Evolutionary conservation across 2,329 filamentous ascomycete species (phyloP), one percentile per base, ranked within the genome.

Genomic region (Aspergillus sojae): DNA sequence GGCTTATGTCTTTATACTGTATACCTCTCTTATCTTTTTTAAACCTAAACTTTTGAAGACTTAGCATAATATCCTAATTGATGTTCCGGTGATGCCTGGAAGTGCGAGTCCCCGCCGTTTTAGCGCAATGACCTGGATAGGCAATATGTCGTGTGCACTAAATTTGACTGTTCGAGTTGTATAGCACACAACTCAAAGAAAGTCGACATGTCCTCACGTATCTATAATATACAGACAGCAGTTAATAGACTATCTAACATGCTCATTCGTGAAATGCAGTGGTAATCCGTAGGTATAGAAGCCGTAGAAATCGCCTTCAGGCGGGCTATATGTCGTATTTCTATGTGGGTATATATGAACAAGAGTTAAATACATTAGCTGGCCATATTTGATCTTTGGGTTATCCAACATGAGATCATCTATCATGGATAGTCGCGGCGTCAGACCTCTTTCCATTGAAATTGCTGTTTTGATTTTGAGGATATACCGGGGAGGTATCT

Each of bases 1-100:
- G 70, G 74, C 67, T 67, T 64, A 72, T 77, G 74, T 76, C 69
- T 70, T 75, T 75, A 75, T 76, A 76, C 68, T 67, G 68, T 75
- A 73, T 68, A 73, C 66, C 67, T 67, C 71, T 71, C 70, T 67
- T 64, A 59, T 63, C 54, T 58, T 48, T 71, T 72, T 71, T 67
- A 62, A 63, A 64, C 57, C 53, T 55, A 66, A 67, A 61, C 56
- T 66, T 66, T 68, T 65, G 62, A 65, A 66, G 62, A 65, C 60
- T 63, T 70, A 73, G 66, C 68, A 73, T 76, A 75, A 76, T 74
- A 72, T 69, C 69, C 68, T 76, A 75, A 76, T 75, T 68, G 61
- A 68, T 69, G 28, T 12, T 32, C 23, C 32, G 43, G n/a, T 32
- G 41, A 26, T 58, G 23, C 32, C 28, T 55, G 32, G 30, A 50